Evolutionary conservation across 2,329 filamentous ascomycete genomes (phyloP).

Genomic region (Colletotrichum sp.): DNA sequence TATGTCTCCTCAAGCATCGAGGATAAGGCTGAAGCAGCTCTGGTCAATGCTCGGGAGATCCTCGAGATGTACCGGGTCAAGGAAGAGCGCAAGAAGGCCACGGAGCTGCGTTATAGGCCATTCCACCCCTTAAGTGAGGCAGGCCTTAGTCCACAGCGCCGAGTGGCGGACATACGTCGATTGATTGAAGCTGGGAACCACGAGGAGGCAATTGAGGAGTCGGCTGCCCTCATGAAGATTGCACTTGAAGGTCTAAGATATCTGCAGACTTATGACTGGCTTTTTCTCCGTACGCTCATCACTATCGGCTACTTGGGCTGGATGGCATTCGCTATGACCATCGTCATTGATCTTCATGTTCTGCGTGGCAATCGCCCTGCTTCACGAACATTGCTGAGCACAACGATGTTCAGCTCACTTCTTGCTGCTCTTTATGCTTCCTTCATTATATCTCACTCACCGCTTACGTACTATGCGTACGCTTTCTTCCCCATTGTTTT

Average conservation of each 20-base stretch:
- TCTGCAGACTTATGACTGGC: conserved; percentile 97
- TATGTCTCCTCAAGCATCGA: conserved; percentile 75
- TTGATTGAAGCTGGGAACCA: conserved; percentile 71
- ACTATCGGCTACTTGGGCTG: conserved; percentile 92
- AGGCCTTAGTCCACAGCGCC: conserved; percentile 67
- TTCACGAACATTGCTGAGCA: conserved; percentile 64
- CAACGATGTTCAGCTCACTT: conserved; percentile 74
- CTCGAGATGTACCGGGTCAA: conserved; percentile 97
- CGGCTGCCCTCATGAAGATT: conserved; percentile 76
- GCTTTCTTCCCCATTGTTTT: conserved; percentile 91
- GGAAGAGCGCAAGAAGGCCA: conserved; percentile 80
- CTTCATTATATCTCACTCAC: conserved; percentile 80
- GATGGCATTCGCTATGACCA: conserved; percentile 91
- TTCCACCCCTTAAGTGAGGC: conserved; percentile 73
- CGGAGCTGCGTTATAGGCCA: conserved; percentile 77
- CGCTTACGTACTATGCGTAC: conserved; percentile 87
- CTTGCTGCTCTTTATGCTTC: conserved; percentile 80
- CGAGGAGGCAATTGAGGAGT: conserved; percentile 80
- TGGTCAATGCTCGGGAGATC: conserved; percentile 86
- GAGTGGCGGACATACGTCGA: conserved; percentile 69
- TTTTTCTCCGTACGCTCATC: conserved; percentile 88
- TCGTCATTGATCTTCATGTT: conserved; percentile 87
- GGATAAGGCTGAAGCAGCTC: conserved; percentile 82
- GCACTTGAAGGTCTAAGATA: conserved; percentile 87
- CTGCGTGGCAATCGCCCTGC: conserved; percentile 72